These are phyloP conservation scores for Rubia yunnanensis DNA, from an alignment of 257 asterid species.

Conservation along the genomic window DNA sequence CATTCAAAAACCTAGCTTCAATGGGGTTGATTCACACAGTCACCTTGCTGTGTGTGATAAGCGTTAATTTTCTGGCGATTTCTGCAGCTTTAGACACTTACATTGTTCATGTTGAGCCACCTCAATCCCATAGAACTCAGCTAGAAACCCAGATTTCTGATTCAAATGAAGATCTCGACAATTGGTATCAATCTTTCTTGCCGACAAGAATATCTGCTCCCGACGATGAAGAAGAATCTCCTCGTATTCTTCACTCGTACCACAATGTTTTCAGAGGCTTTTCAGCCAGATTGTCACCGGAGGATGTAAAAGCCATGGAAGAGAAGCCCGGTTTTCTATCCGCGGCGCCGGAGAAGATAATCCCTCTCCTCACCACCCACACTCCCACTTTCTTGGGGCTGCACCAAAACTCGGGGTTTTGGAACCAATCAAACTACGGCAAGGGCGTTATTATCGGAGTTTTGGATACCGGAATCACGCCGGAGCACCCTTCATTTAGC, in stretches of 20 bases:
- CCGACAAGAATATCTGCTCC: neutral
- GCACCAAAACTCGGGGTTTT: conserved; percentile 6
- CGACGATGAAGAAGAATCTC: neutral
- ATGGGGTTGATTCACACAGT: conserved; percentile 6
- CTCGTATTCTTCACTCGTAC: neutral
- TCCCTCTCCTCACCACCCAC: neutral
- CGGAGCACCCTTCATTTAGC: neutral
- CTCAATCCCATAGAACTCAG: neutral
- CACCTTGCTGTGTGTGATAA: neutral
- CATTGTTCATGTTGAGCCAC: conserved; percentile 7
- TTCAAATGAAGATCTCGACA: neutral
- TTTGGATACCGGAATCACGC: conserved; percentile 5
- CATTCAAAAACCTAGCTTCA: neutral
- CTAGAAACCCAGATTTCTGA: neutral
- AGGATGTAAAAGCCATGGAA: conserved; percentile 3
- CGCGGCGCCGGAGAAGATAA: neutral
- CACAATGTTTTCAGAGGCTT: conserved; percentile 7
- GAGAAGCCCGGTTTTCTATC: conserved; percentile 6
- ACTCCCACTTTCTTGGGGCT: conserved; percentile 4
- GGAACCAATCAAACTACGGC: neutral
- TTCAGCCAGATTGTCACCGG: neutral
- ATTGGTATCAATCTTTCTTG: conserved; percentile 7
- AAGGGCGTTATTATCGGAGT: conserved; percentile 8
- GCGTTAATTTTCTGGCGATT: neutral
- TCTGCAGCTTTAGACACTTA: conserved; percentile 7